Base-by-base conservation (phyloP, 2,329 filamentous ascomycete species). In the Penicillium oxalicum region DNA sequence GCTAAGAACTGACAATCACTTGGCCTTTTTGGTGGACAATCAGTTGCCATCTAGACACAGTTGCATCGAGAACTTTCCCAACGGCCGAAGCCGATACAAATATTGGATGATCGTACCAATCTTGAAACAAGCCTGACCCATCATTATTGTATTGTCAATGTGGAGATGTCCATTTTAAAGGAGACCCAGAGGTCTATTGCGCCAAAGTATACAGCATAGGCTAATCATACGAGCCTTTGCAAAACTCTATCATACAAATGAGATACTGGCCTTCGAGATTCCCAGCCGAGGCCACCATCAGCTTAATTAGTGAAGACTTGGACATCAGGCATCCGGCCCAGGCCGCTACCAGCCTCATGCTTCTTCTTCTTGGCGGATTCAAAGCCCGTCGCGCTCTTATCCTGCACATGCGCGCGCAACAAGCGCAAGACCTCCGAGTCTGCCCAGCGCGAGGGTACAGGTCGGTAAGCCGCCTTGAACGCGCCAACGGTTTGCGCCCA, bases 401-500 rank as follows among this genome's bases (percentile, higher is more conserved):
- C 76, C 60, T 81, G 79, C 27, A 97, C 93, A 74, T 98, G 93
- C 60, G 79, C 76, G 66, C 91, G 78, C 67, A 98, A 68, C 76
- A 93, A 72, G 26, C 68, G 69, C 61, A 98, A 72, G 46, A 96
- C 82, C 73, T 91, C 84, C 57, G 87, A 94, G 53, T 85, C 83
- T 70, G 78, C 82, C 93, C 93, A 98, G 54, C 91, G 79, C 60
- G 74, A 72, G 9, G 93, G 93, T 49, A 97, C 91, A 35, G 91
- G 91, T 47, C 91, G 78, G 72, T 96, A 96, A 33, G 91, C 89
- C 28, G 91, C 89, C 77, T 88, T 91, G 71, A 95, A 96, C 24
- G 88, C 91, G 29, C 93, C 93, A 4, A 96, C 79, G 0, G 93
- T 98, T 78, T 97, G 91, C 53, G 89, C 88, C 93, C 93, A 98